These are phyloP conservation scores for Polyplosphaeria fusca DNA, from an alignment of 495 filamentous ascomycete genomes.

Conservation along the genomic window DNA sequence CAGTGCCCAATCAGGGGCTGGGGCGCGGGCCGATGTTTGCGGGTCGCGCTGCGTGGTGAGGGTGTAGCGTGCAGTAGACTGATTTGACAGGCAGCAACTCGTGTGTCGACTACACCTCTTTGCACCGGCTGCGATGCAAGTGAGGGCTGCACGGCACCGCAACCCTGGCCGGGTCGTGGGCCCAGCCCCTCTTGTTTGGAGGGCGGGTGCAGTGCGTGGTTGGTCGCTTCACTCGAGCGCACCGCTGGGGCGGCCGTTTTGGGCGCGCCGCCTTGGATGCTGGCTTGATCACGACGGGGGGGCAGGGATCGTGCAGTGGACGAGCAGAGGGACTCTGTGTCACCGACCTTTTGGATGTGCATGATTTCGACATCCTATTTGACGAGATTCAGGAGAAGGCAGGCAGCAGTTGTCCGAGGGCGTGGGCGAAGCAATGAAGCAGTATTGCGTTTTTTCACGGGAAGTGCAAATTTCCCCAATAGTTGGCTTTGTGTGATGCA, in stretches of 20 bases:
- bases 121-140: slow-evolving; percentile 9
- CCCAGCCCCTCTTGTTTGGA: background rate
- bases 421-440: too few relatives aligned
- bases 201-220: background rate
- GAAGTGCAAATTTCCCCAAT: too few relatives aligned
- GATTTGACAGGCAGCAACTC: slow-evolving; percentile 9
- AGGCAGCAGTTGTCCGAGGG: too few relatives aligned
- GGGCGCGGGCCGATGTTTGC: slow-evolving; percentile 12
- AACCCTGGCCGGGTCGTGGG: background rate
- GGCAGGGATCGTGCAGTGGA: slow-evolving; percentile 13
- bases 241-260: slow-evolving; percentile 13
- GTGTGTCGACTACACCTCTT: background rate
- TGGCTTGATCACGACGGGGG: slow-evolving; percentile 2
- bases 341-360: too few relatives aligned
- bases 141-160: slow-evolving; percentile 1
- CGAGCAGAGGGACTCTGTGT: too few relatives aligned
- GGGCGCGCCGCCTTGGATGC: slow-evolving; percentile 17
- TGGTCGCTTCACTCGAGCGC: slow-evolving; percentile 19
- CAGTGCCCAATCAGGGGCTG: too few relatives aligned
- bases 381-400: slow-evolving; percentile 2
- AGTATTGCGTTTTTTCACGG: too few relatives aligned
- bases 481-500: too few relatives aligned
- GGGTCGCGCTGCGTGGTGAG: background rate
- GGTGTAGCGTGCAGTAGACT: slow-evolving; percentile 25
- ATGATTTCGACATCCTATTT: too few relatives aligned